These are phyloP conservation scores for Beauveria pseudobassiana DNA, from an alignment of 2,329 filamentous ascomycete species.

Conservation along the genomic window DNA sequence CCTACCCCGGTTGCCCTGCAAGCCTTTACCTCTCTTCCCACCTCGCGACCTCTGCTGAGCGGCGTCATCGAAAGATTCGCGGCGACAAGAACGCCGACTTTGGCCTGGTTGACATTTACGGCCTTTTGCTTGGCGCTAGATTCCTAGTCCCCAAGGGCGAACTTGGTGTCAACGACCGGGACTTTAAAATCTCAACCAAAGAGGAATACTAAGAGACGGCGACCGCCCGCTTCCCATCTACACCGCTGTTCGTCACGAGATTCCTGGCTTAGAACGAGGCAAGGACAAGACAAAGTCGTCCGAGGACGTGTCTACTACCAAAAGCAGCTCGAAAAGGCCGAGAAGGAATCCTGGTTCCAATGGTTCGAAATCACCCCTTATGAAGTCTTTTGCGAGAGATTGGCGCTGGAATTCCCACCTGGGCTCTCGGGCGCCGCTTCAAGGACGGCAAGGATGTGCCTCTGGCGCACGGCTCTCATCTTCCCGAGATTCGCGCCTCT, in stretches of 20 bases:
- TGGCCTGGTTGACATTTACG: conserved; percentile 90
- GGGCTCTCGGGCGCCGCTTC: conserved; percentile 83
- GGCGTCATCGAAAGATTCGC: conserved; percentile 88
- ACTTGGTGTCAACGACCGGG: conserved; percentile 59
- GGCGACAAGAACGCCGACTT: conserved; percentile 66
- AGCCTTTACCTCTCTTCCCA: conserved; percentile 78
- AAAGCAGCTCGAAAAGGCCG: conserved; percentile 46
- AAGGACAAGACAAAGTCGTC: conserved; percentile 20
- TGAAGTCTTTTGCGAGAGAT: conserved; percentile 95
- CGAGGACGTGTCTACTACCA: conserved; percentile 27
- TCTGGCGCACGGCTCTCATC: conserved; percentile 56
- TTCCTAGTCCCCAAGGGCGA: conserved; percentile 79
- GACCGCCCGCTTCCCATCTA: conserved; percentile 88
- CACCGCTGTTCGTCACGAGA: conserved; percentile 90
- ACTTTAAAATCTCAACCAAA: conserved; percentile 88
- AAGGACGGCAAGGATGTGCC: conserved; percentile 49
- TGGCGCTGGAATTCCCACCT: conserved; percentile 84
- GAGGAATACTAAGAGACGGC: conserved; percentile 66
- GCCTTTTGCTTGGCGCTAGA: conserved; percentile 73
- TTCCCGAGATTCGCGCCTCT: conserved; percentile 81
- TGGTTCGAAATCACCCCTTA: conserved; percentile 97
- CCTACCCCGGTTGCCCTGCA: conserved; percentile 80
- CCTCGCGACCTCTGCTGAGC: conserved; percentile 83
- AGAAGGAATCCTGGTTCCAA: conserved; percentile 82
- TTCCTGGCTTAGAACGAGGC: conserved; percentile 53